Percentiles rank a stretch among this genome's conserved stretches.
Conservation (phyloP, 768 basidiomycete species). For the Russula sp. region DNA sequence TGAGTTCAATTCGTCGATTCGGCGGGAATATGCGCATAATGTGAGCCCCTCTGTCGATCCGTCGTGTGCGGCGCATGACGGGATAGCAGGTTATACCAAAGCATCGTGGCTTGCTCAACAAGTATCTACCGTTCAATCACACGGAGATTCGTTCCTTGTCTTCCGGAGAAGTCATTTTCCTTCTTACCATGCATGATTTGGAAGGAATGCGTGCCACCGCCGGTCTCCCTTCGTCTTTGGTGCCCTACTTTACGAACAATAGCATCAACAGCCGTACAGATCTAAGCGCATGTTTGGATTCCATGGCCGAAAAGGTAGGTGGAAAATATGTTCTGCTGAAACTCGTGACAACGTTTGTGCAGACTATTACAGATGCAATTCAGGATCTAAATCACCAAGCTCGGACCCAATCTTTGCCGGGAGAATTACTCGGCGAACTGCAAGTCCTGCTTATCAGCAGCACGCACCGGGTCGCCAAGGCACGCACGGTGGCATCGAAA, state of each 20-base stretch:
- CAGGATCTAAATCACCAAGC: conserved; percentile 70
- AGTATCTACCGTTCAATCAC: conserved; percentile 60
- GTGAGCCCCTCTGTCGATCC: conserved; percentile 42
- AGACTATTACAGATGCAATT: conserved; percentile 80
- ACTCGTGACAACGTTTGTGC: neutral
- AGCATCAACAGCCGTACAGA: conserved; percentile 70
- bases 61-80: neutral
- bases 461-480: conserved; percentile 79
- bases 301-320: conserved; percentile 77
- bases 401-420: conserved; percentile 74
- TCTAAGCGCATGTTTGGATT: conserved; percentile 76
- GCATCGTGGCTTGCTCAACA: conserved; percentile 62
- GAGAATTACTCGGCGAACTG: conserved; percentile 66
- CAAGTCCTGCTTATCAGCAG: conserved; percentile 70
- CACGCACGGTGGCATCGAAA: conserved; percentile 75
- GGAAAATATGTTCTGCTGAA: neutral
- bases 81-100: conserved; percentile 58
- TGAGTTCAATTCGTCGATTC: conserved; percentile 88
- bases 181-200: conserved; percentile 82
- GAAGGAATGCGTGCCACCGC: conserved; percentile 81
- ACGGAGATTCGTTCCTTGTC: conserved; percentile 72
- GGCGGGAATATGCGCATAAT: conserved; percentile 77
- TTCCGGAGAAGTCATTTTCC: conserved; percentile 80
- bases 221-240: conserved; percentile 76
- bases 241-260: conserved; percentile 84